phyloP scores from a whole-genome alignment of 2,329 filamentous ascomycete species.

The Xylariales sp. region DNA sequence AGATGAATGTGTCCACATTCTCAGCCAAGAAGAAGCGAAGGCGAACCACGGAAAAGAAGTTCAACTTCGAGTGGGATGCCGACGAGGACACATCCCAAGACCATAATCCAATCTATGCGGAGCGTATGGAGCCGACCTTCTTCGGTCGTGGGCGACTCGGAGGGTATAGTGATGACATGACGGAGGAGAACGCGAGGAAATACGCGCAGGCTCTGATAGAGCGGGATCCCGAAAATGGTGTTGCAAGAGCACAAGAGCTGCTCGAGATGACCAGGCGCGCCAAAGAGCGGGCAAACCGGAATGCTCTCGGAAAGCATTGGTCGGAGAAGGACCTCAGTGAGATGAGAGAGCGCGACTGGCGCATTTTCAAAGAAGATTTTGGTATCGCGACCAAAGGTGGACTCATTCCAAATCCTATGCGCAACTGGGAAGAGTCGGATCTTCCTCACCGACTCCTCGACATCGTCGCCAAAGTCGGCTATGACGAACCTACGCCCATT shows the following conservation, averaged over 20 bases:
- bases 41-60: slow-evolving; percentile 91
- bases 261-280: slow-evolving; percentile 80
- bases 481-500: slow-evolving; percentile 86
- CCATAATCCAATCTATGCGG: slow-evolving; percentile 76
- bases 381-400: slow-evolving; percentile 94
- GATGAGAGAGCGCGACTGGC: slow-evolving; percentile 98
- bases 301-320: slow-evolving; percentile 88
- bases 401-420: slow-evolving; percentile 91
- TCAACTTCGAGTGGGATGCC: slow-evolving; percentile 97
- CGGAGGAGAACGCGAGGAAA: slow-evolving; percentile 50
- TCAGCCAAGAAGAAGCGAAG: slow-evolving; percentile 94
- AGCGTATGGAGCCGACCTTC: slow-evolving; percentile 62
- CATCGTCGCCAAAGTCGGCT: slow-evolving; percentile 80
- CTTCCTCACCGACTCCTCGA: slow-evolving; percentile 74
- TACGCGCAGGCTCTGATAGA: slow-evolving; percentile 68
- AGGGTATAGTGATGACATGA: slow-evolving; percentile 48
- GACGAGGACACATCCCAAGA: slow-evolving; percentile 87
- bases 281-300: slow-evolving; percentile 67
- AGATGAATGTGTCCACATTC: slow-evolving; percentile 78
- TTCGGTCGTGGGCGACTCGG: slow-evolving; percentile 40
- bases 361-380: slow-evolving; percentile 99
- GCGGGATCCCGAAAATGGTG: slow-evolving; percentile 71
- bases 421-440: slow-evolving; percentile 81
- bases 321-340: slow-evolving; percentile 86
- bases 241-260: slow-evolving; percentile 70